Percentiles rank a stretch among this genome's conserved stretches.
Conservation (phyloP, 78 protist genomes). For the Speleostelium caveatum region DNA sequence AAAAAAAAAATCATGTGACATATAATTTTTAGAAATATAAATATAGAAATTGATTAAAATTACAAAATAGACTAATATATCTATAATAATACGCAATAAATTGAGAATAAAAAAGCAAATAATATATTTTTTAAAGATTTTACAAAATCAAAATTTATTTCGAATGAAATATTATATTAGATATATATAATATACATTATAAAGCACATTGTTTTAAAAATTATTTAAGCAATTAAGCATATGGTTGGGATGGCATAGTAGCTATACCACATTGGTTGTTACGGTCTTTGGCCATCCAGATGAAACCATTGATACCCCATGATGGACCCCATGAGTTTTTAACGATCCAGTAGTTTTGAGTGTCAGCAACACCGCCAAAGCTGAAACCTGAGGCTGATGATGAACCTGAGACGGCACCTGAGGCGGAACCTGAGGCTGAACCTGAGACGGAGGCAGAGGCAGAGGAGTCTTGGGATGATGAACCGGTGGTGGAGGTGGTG, state of each 20-base stretch:
- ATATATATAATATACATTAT: no score
- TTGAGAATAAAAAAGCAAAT: no score
- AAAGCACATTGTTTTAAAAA: no score
- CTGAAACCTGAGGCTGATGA: neutral
- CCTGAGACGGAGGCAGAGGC: neutral
- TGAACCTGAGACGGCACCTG: neutral
- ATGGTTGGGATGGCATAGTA: constrained; percentile 36
- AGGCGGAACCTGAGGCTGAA: neutral
- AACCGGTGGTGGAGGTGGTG: neutral
- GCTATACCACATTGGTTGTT: constrained; percentile 88
- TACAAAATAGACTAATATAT: no score
- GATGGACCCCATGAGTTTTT: constrained; percentile 42
- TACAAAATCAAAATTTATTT: no score
- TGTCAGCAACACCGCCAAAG: neutral
- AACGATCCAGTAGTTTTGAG: constrained; percentile 21
- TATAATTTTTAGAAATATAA: no score
- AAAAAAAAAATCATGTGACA: no score
- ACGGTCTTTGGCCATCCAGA: constrained; percentile 68
- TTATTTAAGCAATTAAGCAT: no score
- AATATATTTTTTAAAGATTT: no score
- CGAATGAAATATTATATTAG: no score
- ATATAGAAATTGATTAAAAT: no score
- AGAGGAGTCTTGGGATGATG: neutral
- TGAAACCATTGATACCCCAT: constrained; percentile 79
- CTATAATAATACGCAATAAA: no score